Percentiles rank a stretch among this genome's conserved stretches.
Evolutionary conservation across 148 eudicot species (phyloP).

Genomic region (Pharnaceum exiguum): DNA sequence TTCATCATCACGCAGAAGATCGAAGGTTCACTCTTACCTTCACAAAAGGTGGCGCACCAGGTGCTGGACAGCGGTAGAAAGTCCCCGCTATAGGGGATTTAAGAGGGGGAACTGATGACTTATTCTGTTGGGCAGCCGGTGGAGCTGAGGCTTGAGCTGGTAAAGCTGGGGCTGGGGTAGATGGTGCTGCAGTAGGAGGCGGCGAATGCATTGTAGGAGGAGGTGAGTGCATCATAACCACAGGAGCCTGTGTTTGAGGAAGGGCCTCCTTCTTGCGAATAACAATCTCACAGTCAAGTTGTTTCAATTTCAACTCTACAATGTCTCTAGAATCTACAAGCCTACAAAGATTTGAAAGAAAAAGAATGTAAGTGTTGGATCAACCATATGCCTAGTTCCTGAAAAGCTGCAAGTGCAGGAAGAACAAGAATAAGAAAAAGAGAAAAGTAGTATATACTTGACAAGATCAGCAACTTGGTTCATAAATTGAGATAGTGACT

Average conservation of each 20-base stretch:
- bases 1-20: background rate
- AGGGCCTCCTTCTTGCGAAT: constrained; percentile 75
- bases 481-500: constrained; percentile 52
- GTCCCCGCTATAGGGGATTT: constrained; percentile 86
- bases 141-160: constrained; percentile 38
- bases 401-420: background rate
- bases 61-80: constrained; percentile 70
- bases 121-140: constrained; percentile 37
- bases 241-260: constrained; percentile 42
- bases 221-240: constrained; percentile 42
- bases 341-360: constrained; percentile 45
- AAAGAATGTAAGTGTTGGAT: background rate
- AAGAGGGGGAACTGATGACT: constrained; percentile 62
- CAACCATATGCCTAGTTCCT: background rate
- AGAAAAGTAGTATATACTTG: constrained; percentile 36
- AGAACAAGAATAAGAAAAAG: background rate
- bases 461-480: constrained; percentile 67
- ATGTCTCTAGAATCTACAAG: constrained; percentile 88
- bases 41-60: constrained; percentile 77
- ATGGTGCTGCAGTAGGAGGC: constrained; percentile 28
- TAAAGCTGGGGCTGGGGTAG: constrained; percentile 23
- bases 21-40: constrained; percentile 41
- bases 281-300: constrained; percentile 64
- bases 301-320: constrained; percentile 65
- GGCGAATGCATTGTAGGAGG: constrained; percentile 31